Evolutionary conservation across 805 yeast species (phyloP).

Genomic region (Scheffersomyces stipitis): DNA sequence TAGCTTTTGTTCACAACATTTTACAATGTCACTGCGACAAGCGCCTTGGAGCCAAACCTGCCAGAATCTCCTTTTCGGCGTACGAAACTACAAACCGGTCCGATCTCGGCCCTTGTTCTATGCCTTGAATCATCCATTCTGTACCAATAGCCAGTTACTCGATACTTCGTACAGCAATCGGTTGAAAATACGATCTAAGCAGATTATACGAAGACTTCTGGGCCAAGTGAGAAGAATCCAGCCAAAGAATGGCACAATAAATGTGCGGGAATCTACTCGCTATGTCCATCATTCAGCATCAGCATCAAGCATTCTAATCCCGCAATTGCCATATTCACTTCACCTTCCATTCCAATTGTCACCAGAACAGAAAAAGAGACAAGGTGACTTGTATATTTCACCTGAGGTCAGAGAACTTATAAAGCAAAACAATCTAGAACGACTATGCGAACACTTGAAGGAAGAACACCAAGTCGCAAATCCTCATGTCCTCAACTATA

Average conservation of each 20-base stretch:
- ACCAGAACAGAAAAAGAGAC: no score
- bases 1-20: no score
- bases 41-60: constrained; percentile 17
- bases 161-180: constrained; percentile 17
- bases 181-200: constrained; percentile 12
- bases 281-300: no score
- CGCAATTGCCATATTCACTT: background rate
- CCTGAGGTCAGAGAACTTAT: no score
- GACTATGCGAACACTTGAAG: background rate
- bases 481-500: constrained; percentile 7
- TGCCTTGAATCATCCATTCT: constrained; percentile 17
- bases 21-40: constrained; percentile 13
- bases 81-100: constrained; percentile 8
- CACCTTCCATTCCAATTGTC: background rate
- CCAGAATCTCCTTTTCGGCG: constrained; percentile 13
- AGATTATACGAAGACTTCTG: no score
- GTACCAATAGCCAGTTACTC: constrained; percentile 16
- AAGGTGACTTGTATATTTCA: no score
- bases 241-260: no score
- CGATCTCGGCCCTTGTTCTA: constrained; percentile 9
- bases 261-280: no score
- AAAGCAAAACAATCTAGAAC: background rate
- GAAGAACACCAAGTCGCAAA: background rate
- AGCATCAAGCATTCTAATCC: background rate
- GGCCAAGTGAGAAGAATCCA: no score